A percentile compares a stretch with the other conserved stretches of the same genome.
Evolutionary conservation across 495 filamentous ascomycete species (phyloP).

Genomic region (Penicillium nucicola): DNA sequence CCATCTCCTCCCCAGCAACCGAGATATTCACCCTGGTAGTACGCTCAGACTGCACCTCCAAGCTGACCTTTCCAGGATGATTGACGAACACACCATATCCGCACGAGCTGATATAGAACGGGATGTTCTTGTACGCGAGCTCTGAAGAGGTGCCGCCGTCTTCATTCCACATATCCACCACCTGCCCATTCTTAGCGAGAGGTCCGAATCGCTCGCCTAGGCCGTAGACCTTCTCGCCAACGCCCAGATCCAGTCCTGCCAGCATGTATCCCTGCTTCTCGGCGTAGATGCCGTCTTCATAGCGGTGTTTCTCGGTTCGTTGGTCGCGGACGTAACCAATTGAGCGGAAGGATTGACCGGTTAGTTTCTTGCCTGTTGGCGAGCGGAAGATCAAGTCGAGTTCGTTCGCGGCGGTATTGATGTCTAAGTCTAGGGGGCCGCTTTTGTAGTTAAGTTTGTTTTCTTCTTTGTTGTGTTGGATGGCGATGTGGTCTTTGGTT

Average conservation of each 20-base stretch:
- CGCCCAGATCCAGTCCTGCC: slow-evolving; percentile 57
- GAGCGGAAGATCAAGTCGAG: slow-evolving; percentile 56
- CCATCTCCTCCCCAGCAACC: slow-evolving; percentile 57
- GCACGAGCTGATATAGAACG: slow-evolving; percentile 64
- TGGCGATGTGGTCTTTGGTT: slow-evolving; percentile 35
- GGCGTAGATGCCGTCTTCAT: slow-evolving; percentile 53
- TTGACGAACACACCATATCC: slow-evolving; percentile 74
- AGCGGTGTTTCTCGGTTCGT: slow-evolving; percentile 44
- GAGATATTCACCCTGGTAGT: slow-evolving; percentile 62
- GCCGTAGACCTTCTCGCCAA: slow-evolving; percentile 67
- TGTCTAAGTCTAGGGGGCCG: slow-evolving; percentile 51
- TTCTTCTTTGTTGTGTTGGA: slow-evolving; percentile 38
- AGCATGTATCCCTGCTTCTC: slow-evolving; percentile 58
- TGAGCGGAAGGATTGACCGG: slow-evolving; percentile 57
- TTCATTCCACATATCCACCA: slow-evolving; percentile 65
- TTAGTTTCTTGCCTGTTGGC: slow-evolving; percentile 46
- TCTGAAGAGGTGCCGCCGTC: slow-evolving; percentile 70
- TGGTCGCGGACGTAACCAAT: slow-evolving; percentile 55
- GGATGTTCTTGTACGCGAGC: slow-evolving; percentile 71
- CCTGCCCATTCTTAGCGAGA: slow-evolving; percentile 68
- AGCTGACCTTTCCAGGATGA: slow-evolving; percentile 53
- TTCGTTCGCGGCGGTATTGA: slow-evolving; percentile 50
- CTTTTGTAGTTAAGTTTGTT: slow-evolving; percentile 52
- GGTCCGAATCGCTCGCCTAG: slow-evolving; percentile 69
- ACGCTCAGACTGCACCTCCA: slow-evolving; percentile 67